These are phyloP conservation scores for Kodamaea kaohsiungensis DNA, from an alignment of 805 yeast species.

Conservation along the genomic window DNA sequence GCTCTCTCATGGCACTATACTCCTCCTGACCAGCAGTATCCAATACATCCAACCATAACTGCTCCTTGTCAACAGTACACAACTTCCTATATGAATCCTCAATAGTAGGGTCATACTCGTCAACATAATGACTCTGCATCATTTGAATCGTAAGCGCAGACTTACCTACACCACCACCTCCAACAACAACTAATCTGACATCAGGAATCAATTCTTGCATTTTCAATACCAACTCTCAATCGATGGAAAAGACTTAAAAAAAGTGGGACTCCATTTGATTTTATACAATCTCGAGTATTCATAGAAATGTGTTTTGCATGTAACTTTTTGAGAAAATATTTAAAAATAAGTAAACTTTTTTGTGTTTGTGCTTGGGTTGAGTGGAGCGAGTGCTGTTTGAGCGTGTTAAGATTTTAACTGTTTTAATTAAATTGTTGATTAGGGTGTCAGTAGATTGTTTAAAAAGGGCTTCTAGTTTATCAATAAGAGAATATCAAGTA, in stretches of 20 bases:
- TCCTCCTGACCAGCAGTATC: conserved; percentile 99
- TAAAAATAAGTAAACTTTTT: neutral
- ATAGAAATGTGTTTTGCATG: neutral
- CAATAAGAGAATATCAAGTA: no score
- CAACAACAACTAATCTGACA: conserved; percentile 92
- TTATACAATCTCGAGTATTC: neutral
- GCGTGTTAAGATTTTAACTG: no score
- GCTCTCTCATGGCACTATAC: conserved; percentile 82
- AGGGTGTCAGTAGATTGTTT: no score
- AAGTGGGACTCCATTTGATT: neutral
- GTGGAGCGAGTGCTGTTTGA: neutral
- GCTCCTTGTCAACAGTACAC: conserved; percentile 78
- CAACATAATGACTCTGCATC: conserved; percentile 92
- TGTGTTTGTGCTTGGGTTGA: neutral
- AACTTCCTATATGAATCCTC: conserved; percentile 91
- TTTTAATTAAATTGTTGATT: no score
- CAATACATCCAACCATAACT: conserved; percentile 65
- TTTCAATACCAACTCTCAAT: conserved; percentile 8
- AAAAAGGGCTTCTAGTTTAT: no score
- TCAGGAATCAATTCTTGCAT: conserved; percentile 80
- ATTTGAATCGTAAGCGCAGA: conserved; percentile 94
- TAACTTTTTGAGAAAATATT: neutral
- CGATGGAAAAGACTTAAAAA: neutral
- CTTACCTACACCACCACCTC: conserved; percentile 99
- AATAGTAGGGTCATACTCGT: conserved; percentile 97